Evolutionary conservation across 495 filamentous ascomycete species (phyloP).

Genomic region (Hypoxylon rickii): DNA sequence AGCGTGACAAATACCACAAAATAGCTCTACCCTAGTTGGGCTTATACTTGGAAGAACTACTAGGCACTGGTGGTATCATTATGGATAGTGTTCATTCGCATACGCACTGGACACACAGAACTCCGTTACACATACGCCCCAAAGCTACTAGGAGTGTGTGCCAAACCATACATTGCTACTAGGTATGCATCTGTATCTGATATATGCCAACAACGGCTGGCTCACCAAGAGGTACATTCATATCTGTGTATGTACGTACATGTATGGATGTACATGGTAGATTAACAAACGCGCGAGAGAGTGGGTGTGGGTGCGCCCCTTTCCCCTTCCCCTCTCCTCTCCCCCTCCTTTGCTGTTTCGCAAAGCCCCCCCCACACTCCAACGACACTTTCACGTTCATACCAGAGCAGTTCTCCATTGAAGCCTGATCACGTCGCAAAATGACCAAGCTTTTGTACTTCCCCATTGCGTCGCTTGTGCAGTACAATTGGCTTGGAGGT

Average conservation of each 20-base stretch:
- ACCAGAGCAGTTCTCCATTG: conserved; percentile 25
- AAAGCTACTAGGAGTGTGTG: too few species aligned
- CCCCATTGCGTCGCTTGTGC: conserved; percentile 23
- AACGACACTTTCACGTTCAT: conserved; percentile 14
- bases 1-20: conserved; percentile 24
- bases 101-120: too few species aligned
- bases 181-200: neutral
- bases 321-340: neutral
- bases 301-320: conserved; percentile 9
- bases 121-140: too few species aligned
- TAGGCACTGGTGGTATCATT: too few species aligned
- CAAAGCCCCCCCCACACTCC: conserved; percentile 20
- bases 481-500: conserved; percentile 28
- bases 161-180: too few species aligned
- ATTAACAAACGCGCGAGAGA: conserved; percentile 6
- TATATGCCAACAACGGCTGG: conserved; percentile 24
- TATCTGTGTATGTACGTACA: too few species aligned
- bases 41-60: conserved; percentile 21
- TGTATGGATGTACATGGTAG: too few species aligned
- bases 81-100: too few species aligned
- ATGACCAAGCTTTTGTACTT: conserved; percentile 19
- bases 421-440: conserved; percentile 37
- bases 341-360: neutral
- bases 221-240: conserved; percentile 17
- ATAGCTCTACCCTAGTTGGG: conserved; percentile 27